phyloP scores from a whole-genome alignment of 805 yeast genomes.

The Saturnispora silvae region DNA sequence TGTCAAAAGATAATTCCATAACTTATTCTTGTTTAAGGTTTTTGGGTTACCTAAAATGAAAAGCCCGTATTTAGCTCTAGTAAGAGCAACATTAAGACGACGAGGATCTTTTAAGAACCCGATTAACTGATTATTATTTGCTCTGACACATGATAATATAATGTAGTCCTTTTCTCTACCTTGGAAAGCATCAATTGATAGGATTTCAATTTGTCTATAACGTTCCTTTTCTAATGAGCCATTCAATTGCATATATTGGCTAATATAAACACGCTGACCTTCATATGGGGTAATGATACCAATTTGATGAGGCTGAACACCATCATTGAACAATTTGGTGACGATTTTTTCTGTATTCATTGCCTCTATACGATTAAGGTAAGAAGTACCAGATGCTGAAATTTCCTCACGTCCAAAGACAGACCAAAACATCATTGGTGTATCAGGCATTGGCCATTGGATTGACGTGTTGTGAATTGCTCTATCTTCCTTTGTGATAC shows the following conservation, averaged over 20 bases:
- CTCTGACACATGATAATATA: conserved; percentile 44
- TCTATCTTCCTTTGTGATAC: conserved; percentile 73
- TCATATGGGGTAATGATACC: conserved; percentile 94
- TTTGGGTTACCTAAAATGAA: conserved; percentile 78
- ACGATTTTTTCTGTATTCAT: conserved; percentile 76
- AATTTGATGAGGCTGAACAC: conserved; percentile 68
- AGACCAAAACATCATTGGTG: conserved; percentile 96
- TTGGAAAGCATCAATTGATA: conserved; percentile 62
- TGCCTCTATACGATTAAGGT: conserved; percentile 79
- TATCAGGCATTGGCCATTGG: conserved; percentile 84
- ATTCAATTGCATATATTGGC: conserved; percentile 66
- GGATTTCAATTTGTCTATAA: conserved; percentile 71
- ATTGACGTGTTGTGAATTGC: conserved; percentile 43
- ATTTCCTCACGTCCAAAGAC: conserved; percentile 84
- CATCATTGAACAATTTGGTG: conserved; percentile 62
- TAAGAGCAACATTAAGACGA: conserved; percentile 80
- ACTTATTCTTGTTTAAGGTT: conserved; percentile 52
- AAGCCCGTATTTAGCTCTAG: conserved; percentile 79
- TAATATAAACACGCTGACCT: conserved; percentile 79
- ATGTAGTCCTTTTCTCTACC: conserved; percentile 47
- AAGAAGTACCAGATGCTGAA: conserved; percentile 71
- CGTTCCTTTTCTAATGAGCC: conserved; percentile 56
- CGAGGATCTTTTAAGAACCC: conserved; percentile 82
- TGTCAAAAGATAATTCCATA: conserved; percentile 70
- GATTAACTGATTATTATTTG: conserved; percentile 61